Evolutionary conservation across 345 rosid genomes (phyloP), one percentile per base, ranked within the genome.

Genomic region (Noccaea bulbosa): DNA sequence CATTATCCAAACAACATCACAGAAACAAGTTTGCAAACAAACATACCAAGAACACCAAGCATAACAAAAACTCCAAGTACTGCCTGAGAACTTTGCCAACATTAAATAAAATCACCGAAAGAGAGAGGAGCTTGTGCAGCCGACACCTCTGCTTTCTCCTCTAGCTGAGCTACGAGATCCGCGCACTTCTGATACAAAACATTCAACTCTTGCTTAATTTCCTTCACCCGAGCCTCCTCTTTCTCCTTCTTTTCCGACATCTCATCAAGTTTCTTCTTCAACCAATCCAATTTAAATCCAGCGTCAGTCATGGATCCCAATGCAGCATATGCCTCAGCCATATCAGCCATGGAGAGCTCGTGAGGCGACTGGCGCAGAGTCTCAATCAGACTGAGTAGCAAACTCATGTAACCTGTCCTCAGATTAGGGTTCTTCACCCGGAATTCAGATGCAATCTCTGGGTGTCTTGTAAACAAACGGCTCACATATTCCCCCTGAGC

Each of bases 241-340:
- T 44, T 45, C 38, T 35, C 10, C 40, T 51, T 65, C 40, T n/a
- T 69, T n/a, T 68, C 30, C 0, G 10, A 15, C n/a, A 66, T 5
- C 3, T 77, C 47, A 11, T 12, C 52, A 46, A 53, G 38, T 38
- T 77, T 77, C 17, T 52, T 47, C 37, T 54, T 41, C 55, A 72
- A 16, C 80, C 80, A 77, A 48, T 61, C 70, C 35, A 77, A 34
- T 5, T 72, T 30, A 15, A 77, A 67, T 5, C 77, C 77, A 11
- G 15, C 73, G 9, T 39, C 9, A 1, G 14, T 62, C 55, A 77
- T 8, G 45, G 11, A 62, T 17, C 3, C 16, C 12, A 77, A 14
- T 16, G 41, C 50, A 54, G 6, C 35, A 56, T 32, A 27, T 52
- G 57, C 65, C 6, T 61, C 69, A 0, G 0, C n/a, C 11, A 77